These are phyloP conservation scores for Mesembryanthemum crystallinum DNA, from an alignment of 148 eudicot species.

Conservation along the genomic window DNA sequence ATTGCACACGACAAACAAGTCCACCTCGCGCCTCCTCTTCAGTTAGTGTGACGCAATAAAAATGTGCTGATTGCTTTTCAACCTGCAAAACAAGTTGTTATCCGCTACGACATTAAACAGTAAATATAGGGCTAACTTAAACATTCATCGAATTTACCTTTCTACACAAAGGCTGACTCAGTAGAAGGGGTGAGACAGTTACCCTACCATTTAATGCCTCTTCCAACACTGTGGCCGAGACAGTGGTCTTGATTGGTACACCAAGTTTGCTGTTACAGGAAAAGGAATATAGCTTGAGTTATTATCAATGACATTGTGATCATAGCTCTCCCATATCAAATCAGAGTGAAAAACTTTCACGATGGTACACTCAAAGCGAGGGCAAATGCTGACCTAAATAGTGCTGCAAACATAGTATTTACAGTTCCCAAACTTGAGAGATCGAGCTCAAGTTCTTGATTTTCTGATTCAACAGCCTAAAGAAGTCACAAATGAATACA, in stretches of 20 bases:
- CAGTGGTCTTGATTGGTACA: slow-evolving; percentile 93
- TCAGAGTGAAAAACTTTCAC: background rate
- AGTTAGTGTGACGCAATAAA: slow-evolving; percentile 76
- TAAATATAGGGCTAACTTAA: slow-evolving; percentile 3
- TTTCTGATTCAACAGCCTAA: slow-evolving; percentile 91
- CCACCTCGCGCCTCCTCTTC: slow-evolving; percentile 82
- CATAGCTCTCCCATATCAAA: slow-evolving; percentile 5
- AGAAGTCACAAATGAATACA: slow-evolving; percentile 11
- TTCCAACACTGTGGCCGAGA: slow-evolving; percentile 90
- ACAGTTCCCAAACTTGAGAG: slow-evolving; percentile 98
- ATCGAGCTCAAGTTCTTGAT: slow-evolving; percentile 91
- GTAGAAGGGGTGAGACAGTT: slow-evolving; percentile 53
- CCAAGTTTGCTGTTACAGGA: slow-evolving; percentile 72
- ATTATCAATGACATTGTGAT: slow-evolving; percentile 11
- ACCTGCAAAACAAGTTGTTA: slow-evolving; percentile 46
- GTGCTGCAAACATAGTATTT: slow-evolving; percentile 90
- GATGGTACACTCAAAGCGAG: background rate
- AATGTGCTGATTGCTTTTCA: slow-evolving; percentile 91
- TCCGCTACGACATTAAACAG: slow-evolving; percentile 7
- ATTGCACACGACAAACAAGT: slow-evolving; percentile 79
- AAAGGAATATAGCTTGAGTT: slow-evolving; percentile 11
- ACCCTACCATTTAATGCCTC: slow-evolving; percentile 88
- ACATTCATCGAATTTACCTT: slow-evolving; percentile 49
- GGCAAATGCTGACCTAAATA: slow-evolving; percentile 59
- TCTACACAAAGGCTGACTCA: slow-evolving; percentile 66